Conservation (phyloP, 805 yeast genomes). For the Candida andamanensis region DNA sequence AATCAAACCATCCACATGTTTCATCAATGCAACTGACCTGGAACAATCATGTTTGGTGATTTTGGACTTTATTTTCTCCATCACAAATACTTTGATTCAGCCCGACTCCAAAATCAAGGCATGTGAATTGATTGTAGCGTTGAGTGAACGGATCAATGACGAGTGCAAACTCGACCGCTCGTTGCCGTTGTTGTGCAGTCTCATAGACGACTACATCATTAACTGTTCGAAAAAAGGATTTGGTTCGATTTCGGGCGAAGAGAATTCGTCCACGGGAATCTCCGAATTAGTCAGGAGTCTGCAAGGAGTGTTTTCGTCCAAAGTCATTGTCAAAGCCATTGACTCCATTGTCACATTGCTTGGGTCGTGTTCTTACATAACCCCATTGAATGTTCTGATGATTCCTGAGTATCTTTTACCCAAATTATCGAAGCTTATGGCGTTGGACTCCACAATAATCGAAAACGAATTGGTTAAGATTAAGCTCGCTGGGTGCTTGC, state of each 20-base stretch:
- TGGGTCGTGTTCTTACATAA: conserved; percentile 54
- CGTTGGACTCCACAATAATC: conserved; percentile 12
- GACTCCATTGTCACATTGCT: conserved; percentile 64
- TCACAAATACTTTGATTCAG: conserved; percentile 54
- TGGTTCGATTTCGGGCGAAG: not conserved
- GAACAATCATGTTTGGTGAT: conserved; percentile 53
- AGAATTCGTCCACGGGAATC: not conserved
- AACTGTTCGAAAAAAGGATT: not conserved
- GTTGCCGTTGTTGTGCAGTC: conserved; percentile 70
- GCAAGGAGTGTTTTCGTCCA: conserved; percentile 30
- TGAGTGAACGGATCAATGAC: conserved; percentile 74
- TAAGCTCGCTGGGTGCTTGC: conserved; percentile 67
- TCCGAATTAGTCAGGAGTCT: too few relatives aligned
- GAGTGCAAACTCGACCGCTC: conserved; percentile 82
- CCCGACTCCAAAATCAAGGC: conserved; percentile 62
- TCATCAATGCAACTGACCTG: conserved; percentile 2
- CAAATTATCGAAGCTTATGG: conserved; percentile 31
- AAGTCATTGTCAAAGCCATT: conserved; percentile 65
- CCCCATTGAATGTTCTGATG: conserved; percentile 69
- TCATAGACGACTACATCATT: conserved; percentile 54
- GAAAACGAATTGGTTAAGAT: conserved; percentile 44
- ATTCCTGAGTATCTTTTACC: conserved; percentile 84
- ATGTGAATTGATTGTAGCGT: conserved; percentile 67
- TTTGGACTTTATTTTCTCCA: conserved; percentile 53
- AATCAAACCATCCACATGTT: conserved; percentile 23